Evolutionary conservation across 495 filamentous ascomycete genomes (phyloP).

Genomic region (Lasiosphaeris hirsuta): DNA sequence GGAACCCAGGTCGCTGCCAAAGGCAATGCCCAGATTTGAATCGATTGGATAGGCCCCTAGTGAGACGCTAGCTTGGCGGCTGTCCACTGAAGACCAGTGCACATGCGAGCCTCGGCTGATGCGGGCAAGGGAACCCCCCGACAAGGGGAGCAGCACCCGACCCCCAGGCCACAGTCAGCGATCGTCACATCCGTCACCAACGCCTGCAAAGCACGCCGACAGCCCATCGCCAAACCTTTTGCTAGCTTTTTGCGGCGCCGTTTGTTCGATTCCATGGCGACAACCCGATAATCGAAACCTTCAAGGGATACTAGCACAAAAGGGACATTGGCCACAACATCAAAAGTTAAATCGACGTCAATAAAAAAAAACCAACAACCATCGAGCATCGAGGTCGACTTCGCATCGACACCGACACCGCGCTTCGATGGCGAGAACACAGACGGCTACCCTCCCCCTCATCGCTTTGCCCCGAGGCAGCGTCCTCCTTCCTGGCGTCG

Average conservation of each 20-base stretch:
- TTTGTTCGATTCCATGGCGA: slow-evolving; percentile 3
- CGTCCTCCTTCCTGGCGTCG: slow-evolving; percentile 78
- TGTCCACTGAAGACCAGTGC: background rate
- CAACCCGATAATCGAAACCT: background rate
- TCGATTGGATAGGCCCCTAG: too few species aligned
- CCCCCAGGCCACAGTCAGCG: background rate
- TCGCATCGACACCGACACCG: background rate
- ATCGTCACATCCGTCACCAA: background rate
- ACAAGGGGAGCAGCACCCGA: too few species aligned
- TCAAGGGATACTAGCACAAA: background rate
- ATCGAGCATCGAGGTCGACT: too few species aligned
- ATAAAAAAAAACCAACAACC: background rate
- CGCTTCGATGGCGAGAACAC: slow-evolving; percentile 24
- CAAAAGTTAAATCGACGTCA: background rate
- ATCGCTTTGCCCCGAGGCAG: slow-evolving; percentile 70
- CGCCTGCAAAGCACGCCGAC: too few species aligned
- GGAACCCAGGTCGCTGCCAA: too few species aligned
- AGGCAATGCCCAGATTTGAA: too few species aligned
- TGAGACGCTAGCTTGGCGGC: background rate
- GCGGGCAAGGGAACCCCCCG: slow-evolving; percentile 1
- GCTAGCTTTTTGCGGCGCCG: background rate
- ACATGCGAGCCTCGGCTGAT: slow-evolving; percentile 6
- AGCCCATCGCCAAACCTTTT: background rate
- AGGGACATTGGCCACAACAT: background rate
- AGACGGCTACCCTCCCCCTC: slow-evolving; percentile 57